These are phyloP conservation scores for Spiromastix sp. DNA, from an alignment of 2,329 filamentous ascomycete species.

Conservation along the genomic window DNA sequence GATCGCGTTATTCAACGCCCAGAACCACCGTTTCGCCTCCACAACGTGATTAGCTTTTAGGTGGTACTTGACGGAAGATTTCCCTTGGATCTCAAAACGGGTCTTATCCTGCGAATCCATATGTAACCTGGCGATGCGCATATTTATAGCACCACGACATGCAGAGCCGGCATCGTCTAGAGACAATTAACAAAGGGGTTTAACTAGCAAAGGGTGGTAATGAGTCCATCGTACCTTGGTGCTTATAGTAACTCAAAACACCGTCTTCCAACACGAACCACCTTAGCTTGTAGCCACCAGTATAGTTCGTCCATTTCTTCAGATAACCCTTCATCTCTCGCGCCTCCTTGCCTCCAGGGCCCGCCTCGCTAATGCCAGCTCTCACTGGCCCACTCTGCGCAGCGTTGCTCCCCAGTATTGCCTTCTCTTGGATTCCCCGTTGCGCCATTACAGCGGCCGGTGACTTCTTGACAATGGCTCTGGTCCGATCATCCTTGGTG, in stretches of 20 bases:
- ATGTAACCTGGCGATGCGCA: constrained; percentile 87
- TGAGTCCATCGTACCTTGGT: constrained; percentile 50
- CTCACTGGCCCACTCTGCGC: constrained; percentile 45
- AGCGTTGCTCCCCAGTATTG: constrained; percentile 69
- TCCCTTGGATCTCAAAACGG: constrained; percentile 94
- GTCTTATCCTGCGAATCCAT: constrained; percentile 98
- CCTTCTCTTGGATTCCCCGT: constrained; percentile 92
- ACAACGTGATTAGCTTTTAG: constrained; percentile 97
- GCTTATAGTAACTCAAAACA: constrained; percentile 96
- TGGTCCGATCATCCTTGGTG: constrained; percentile 85
- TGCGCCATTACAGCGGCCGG: constrained; percentile 91
- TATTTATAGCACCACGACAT: constrained; percentile 95
- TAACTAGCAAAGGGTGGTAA: neutral
- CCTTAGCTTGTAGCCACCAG: constrained; percentile 86
- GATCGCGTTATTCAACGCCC: constrained; percentile 97
- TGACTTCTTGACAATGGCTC: constrained; percentile 82
- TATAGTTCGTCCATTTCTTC: constrained; percentile 99
- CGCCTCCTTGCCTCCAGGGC: constrained; percentile 67
- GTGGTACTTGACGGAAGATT: constrained; percentile 97
- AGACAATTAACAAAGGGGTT: neutral
- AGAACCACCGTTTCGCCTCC: constrained; percentile 97
- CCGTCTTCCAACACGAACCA: constrained; percentile 99
- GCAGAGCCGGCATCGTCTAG: constrained; percentile 88
- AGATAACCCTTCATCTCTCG: constrained; percentile 97
- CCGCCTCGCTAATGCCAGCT: constrained; percentile 35